A percentile compares a stretch with the other conserved stretches of the same genome.
Conservation (phyloP, 805 yeast genomes). For the Candida lessepsii region DNA sequence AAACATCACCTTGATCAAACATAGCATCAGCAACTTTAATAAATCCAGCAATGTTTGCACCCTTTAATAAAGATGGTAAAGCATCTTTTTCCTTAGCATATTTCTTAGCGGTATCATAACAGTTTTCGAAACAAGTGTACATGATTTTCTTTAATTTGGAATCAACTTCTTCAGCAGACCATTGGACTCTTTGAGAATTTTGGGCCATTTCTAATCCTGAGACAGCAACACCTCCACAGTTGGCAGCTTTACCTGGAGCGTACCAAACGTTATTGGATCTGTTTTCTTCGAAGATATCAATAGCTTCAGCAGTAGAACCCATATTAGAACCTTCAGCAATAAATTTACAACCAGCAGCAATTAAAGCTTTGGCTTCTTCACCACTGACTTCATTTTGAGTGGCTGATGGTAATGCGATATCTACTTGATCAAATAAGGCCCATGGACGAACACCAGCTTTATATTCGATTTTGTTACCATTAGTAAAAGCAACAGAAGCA, state of each 20-base stretch:
- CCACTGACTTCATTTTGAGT: constrained; percentile 98
- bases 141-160: constrained; percentile 85
- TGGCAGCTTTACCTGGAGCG: constrained; percentile 99
- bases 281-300: constrained; percentile 86
- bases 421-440: constrained; percentile 87
- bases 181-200: constrained; percentile 89
- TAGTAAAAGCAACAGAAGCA: constrained; percentile 54
- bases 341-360: constrained; percentile 87
- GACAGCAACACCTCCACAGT: constrained; percentile 99
- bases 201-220: constrained; percentile 99
- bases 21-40: constrained; percentile 97
- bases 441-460: constrained; percentile 95
- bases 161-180: constrained; percentile 95
- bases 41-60: constrained; percentile 99
- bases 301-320: constrained; percentile 99
- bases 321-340: constrained; percentile 99
- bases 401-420: constrained; percentile 96
- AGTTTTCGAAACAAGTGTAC: constrained; percentile 89
- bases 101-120: constrained; percentile 81
- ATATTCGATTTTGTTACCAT: constrained; percentile 60
- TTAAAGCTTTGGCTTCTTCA: constrained; percentile 92
- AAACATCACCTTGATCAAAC: constrained; percentile 93
- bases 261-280: constrained; percentile 81
- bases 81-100: constrained; percentile 69
- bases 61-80: constrained; percentile 93